Evolutionary conservation across 768 basidiomycete species (phyloP).

Genomic region (Sistotremastrum suecicum): DNA sequence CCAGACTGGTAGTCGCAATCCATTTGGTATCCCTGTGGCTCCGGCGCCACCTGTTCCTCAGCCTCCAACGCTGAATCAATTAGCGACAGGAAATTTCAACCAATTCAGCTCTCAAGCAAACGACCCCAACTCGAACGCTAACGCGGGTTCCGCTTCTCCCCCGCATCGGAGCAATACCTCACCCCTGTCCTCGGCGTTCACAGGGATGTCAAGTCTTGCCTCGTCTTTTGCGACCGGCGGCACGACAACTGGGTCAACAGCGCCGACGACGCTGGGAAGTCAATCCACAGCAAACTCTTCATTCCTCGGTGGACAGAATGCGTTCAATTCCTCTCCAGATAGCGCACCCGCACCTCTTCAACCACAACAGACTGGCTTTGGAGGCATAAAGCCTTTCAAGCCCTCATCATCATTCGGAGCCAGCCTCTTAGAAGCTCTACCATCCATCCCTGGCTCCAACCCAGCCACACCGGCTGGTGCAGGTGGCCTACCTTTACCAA

Average conservation of each 20-base stretch:
- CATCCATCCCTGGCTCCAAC: slow-evolving; percentile 52
- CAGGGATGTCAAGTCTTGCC: slow-evolving; percentile 53
- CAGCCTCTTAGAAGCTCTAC: slow-evolving; percentile 56
- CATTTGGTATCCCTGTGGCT: slow-evolving; percentile 67
- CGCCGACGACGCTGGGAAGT: slow-evolving; percentile 12
- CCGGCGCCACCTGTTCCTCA: slow-evolving; percentile 50
- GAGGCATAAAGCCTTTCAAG: slow-evolving; percentile 68
- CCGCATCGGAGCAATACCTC: slow-evolving; percentile 10
- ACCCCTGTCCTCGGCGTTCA: slow-evolving; percentile 23
- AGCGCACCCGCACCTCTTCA: slow-evolving; percentile 17
- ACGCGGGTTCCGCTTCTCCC: slow-evolving; percentile 11
- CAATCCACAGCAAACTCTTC: slow-evolving; percentile 5
- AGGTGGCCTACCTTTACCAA: neutral
- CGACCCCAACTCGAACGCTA: neutral
- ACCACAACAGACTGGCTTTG: slow-evolving; percentile 35
- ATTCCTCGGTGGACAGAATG: slow-evolving; percentile 2
- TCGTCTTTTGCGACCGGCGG: slow-evolving; percentile 56
- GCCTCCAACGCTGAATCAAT: slow-evolving; percentile 67
- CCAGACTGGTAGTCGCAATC: slow-evolving; percentile 89
- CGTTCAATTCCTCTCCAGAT: slow-evolving; percentile 1
- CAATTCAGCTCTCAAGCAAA: neutral
- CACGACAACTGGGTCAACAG: slow-evolving; percentile 16
- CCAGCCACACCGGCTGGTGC: slow-evolving; percentile 29
- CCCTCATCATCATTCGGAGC: slow-evolving; percentile 72
- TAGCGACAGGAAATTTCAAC: slow-evolving; percentile 34